Conservation (phyloP, 306 rosid genomes). For the Vigna angularis region DNA sequence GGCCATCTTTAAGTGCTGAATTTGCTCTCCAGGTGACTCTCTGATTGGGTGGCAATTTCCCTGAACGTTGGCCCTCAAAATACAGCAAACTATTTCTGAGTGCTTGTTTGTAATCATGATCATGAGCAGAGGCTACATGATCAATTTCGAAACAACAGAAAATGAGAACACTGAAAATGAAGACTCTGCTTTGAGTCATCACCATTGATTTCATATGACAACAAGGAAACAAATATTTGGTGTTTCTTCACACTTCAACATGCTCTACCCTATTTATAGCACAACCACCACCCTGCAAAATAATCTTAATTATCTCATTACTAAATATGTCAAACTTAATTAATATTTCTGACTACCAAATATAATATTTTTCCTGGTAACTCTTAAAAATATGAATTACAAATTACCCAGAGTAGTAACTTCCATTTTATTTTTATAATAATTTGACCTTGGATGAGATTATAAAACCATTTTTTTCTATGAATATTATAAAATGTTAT, state of each 20-base stretch:
- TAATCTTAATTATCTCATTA: neutral
- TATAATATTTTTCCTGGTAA: too few relatives aligned
- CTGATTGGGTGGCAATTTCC: conserved; percentile 53
- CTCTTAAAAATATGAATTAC: too few relatives aligned
- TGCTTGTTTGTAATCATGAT: conserved; percentile 45
- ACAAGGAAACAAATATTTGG: neutral
- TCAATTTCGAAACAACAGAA: conserved; percentile 15
- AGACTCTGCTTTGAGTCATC: conserved; percentile 13
- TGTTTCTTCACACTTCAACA: neutral
- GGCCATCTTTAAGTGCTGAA: conserved; percentile 67
- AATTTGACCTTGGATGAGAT: too few relatives aligned
- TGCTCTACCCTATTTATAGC: neutral
- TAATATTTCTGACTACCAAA: neutral
- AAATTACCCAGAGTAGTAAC: too few relatives aligned
- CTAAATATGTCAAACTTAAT: neutral
- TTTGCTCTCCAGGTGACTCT: conserved; percentile 65
- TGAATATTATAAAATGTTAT: too few relatives aligned
- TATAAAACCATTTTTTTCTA: too few relatives aligned
- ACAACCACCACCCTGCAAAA: neutral
- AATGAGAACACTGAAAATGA: neutral
- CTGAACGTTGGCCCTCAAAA: conserved; percentile 71
- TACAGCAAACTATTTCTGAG: conserved; percentile 58
- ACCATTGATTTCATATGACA: neutral
- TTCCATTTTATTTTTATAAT: too few relatives aligned
- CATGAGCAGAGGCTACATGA: neutral